Evolutionary conservation across 1,284 basidiomycete genomes (phyloP), one percentile per base, ranked within the genome.

Genomic region (Gymnopus androsaceus): DNA sequence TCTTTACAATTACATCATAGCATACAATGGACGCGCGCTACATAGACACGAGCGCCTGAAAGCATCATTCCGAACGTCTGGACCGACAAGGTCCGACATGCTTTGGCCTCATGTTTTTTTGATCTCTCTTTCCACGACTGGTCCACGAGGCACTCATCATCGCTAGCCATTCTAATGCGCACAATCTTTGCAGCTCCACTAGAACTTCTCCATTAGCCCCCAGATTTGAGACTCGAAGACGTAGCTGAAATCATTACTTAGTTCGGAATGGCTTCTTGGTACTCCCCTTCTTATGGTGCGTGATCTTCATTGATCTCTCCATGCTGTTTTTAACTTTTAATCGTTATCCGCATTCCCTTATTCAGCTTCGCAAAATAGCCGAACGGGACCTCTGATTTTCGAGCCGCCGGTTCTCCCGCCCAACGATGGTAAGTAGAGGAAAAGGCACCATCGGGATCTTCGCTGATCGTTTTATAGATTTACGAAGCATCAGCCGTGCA

Each of bases 341-440:
- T 46, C 25, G 4, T n/a, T 36, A 25, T 48, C n/a, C 33, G n/a
- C 37, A 38, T 14, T 17, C 19, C n/a, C 15, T 50, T 27, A 28
- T 7, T 34, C 36, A 48, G 46, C 34, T 50, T 38, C n/a, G 8
- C 36, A 28, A 21, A 36, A 38, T 37, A 38, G 25, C 48, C 44
- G 44, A 31, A 17, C 28, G 31, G n/a, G 44, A 31, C 48, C 36
- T 37, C 25, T 38, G 34, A 50, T 50, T 38, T 37, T 50, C 11
- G 48, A 50, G n/a, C 48, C 48, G 12, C 48, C 48, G 46, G 41
- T 42, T 42, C 41, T 42, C 41, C 41, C 41, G 25, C 6, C 25
- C 41, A 25, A 23, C 21, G 11, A 38, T 21, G 33, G 28, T 47
- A 45, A 17, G 23, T 30, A 11, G 11, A 7, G 5, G n/a, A 38